phyloP scores from a whole-genome alignment of 2,329 filamentous ascomycete genomes.

The Bertia moriformis region DNA sequence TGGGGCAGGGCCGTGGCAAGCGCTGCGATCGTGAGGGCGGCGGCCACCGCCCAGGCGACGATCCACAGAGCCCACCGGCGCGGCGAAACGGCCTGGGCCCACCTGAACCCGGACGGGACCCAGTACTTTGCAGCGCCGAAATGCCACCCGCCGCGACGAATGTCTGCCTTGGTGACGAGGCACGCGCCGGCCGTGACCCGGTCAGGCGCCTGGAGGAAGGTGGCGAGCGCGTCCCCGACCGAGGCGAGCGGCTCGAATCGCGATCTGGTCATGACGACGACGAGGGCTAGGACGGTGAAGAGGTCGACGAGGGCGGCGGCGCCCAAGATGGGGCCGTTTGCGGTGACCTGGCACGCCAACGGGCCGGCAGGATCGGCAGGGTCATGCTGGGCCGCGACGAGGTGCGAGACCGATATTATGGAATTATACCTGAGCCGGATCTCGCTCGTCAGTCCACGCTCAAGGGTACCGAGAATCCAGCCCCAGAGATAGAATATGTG shows the following conservation, averaged over 20 bases:
- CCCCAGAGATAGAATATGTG: background rate
- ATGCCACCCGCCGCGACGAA: conserved; percentile 26
- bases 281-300: conserved; percentile 21
- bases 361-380: conserved; percentile 13
- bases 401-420: conserved; percentile 27
- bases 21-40: conserved; percentile 20
- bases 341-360: conserved; percentile 22
- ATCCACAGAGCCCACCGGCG: conserved; percentile 24
- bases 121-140: conserved; percentile 25
- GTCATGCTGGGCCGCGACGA: too few species aligned
- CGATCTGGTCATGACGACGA: conserved; percentile 14
- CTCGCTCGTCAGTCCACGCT: too few species aligned
- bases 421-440: conserved; percentile 31
- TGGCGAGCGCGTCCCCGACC: conserved; percentile 32
- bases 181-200: conserved; percentile 24
- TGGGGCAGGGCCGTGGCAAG: conserved; percentile 19
- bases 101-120: conserved; percentile 22
- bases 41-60: conserved; percentile 21
- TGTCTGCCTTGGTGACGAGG: conserved; percentile 29
- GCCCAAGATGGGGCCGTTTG: conserved; percentile 27
- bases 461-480: too few species aligned
- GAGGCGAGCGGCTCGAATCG: conserved; percentile 28
- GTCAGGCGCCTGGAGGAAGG: conserved; percentile 31
- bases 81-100: conserved; percentile 26
- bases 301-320: conserved; percentile 18